phyloP scores from a whole-genome alignment of 2,329 filamentous ascomycete genomes.

The Scedosporium dehoogii region DNA sequence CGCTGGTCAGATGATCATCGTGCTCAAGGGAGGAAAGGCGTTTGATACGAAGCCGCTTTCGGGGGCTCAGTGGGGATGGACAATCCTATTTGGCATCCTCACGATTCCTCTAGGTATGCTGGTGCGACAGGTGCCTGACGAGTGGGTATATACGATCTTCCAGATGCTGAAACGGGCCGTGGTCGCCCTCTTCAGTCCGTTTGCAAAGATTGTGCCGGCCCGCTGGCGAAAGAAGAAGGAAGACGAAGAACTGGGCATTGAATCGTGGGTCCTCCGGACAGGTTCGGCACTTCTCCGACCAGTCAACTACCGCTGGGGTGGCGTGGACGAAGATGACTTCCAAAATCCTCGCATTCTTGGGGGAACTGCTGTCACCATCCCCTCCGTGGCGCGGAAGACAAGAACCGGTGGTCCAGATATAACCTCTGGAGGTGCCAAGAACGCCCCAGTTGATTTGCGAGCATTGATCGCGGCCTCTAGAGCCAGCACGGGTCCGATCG shows the following conservation, averaged over 20 bases:
- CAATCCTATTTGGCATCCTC: slow-evolving; percentile 55
- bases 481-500: slow-evolving; percentile 14
- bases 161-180: slow-evolving; percentile 12
- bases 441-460: slow-evolving; percentile 17
- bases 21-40: slow-evolving; percentile 58
- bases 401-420: neutral
- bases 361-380: slow-evolving; percentile 5
- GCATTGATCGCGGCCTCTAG: slow-evolving; percentile 22
- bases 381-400: slow-evolving; percentile 9
- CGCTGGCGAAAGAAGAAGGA: slow-evolving; percentile 12
- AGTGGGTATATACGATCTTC: slow-evolving; percentile 20
- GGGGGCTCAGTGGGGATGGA: slow-evolving; percentile 61
- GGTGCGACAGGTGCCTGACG: slow-evolving; percentile 30
- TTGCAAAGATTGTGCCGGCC: slow-evolving; percentile 11
- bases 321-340: slow-evolving; percentile 11
- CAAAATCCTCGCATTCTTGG: neutral
- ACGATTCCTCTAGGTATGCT: slow-evolving; percentile 51
- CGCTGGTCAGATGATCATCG: slow-evolving; percentile 60
- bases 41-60: slow-evolving; percentile 53
- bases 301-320: slow-evolving; percentile 16
- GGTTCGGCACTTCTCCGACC: slow-evolving; percentile 13
- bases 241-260: slow-evolving; percentile 9
- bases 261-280: slow-evolving; percentile 15
- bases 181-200: slow-evolving; percentile 9
- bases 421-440: neutral